Evolutionary conservation across 139 green algal species (phyloP).

Genomic region (Spirogloea muscicola): DNA sequence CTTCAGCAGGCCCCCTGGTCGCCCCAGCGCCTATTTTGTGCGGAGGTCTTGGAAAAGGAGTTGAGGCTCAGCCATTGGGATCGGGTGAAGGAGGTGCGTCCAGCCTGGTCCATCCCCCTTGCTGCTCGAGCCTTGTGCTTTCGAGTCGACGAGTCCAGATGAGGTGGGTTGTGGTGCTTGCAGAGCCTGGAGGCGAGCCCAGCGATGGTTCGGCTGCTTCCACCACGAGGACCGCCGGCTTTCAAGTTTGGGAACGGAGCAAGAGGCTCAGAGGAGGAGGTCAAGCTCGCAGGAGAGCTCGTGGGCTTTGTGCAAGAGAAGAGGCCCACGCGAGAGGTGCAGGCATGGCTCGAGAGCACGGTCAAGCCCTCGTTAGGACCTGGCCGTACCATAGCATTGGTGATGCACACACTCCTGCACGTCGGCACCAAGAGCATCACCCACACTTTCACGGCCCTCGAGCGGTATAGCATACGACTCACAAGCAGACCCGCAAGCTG

Average conservation of each 20-base stretch:
- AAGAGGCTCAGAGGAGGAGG: conserved; percentile 3
- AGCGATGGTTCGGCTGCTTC: conserved; percentile 1
- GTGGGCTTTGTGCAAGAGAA: conserved; percentile 16
- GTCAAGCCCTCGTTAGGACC: too few species aligned
- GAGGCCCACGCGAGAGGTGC: conserved; percentile 33
- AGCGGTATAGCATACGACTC: conserved; percentile 73
- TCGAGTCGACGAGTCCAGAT: too few species aligned
- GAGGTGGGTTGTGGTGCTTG: too few species aligned
- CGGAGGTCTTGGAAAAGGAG: conserved; percentile 57
- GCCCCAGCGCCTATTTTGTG: conserved; percentile 55
- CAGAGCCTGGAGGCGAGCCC: conserved; percentile 2
- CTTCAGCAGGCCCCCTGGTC: conserved; percentile 60
- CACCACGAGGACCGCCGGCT: neutral
- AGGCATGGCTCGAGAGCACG: conserved; percentile 31
- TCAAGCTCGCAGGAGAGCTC: conserved; percentile 21
- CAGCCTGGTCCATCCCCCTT: neutral
- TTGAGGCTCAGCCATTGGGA: conserved; percentile 54
- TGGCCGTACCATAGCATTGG: too few species aligned
- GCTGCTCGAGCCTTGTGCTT: too few species aligned
- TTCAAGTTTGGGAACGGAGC: conserved; percentile 3
- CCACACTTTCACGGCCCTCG: conserved; percentile 72
- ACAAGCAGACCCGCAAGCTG: too few species aligned
- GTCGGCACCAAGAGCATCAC: conserved; percentile 76
- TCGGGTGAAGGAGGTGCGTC: conserved; percentile 10
- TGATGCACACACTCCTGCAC: conserved; percentile 63